These are phyloP conservation scores for Trichoderma sp. DNA, from an alignment of 2,329 filamentous ascomycete species.

Conservation along the genomic window DNA sequence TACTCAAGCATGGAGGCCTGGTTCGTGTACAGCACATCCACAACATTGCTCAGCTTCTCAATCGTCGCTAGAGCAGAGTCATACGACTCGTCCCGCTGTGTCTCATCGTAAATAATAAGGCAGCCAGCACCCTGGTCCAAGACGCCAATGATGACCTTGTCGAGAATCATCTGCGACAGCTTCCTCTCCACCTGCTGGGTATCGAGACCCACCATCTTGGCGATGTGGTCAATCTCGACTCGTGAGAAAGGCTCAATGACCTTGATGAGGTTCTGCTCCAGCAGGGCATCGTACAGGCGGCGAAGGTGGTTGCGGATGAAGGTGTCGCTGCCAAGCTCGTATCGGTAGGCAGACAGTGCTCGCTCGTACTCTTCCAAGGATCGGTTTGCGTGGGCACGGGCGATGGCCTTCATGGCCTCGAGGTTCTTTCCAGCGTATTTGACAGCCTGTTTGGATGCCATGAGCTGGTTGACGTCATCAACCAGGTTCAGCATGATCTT, in stretches of 20 bases:
- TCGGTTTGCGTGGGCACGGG: slow-evolving; percentile 90
- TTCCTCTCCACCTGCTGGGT: slow-evolving; percentile 97
- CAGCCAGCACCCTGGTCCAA: slow-evolving; percentile 97
- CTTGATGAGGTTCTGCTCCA: slow-evolving; percentile 99
- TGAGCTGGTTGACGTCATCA: slow-evolving; percentile 93
- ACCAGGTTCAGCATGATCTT: slow-evolving; percentile 99
- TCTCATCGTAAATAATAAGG: slow-evolving; percentile 96
- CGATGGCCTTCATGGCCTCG: slow-evolving; percentile 99
- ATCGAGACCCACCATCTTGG: slow-evolving; percentile 95
- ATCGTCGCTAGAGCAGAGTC: slow-evolving; percentile 93
- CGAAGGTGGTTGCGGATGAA: slow-evolving; percentile 98
- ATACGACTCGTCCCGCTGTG: slow-evolving; percentile 88
- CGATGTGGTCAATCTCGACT: slow-evolving; percentile 95
- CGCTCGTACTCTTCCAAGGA: slow-evolving; percentile 97
- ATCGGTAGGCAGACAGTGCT: slow-evolving; percentile 84
- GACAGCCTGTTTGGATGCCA: slow-evolving; percentile 94
- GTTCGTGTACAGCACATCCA: slow-evolving; percentile 96
- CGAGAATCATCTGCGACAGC: slow-evolving; percentile 98
- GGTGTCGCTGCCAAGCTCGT: slow-evolving; percentile 88
- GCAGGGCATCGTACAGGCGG: slow-evolving; percentile 94
- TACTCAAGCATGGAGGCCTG: slow-evolving; percentile 95
- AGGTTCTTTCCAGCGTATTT: slow-evolving; percentile 95
- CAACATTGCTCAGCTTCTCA: slow-evolving; percentile 94
- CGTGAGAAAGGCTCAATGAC: slow-evolving; percentile 98
- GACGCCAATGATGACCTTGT: slow-evolving; percentile 98